A percentile compares a stretch with the other conserved stretches of the same genome.
phyloP scores from a whole-genome alignment of 2,329 filamentous ascomycete species.

The Aspergillus uvarum region DNA sequence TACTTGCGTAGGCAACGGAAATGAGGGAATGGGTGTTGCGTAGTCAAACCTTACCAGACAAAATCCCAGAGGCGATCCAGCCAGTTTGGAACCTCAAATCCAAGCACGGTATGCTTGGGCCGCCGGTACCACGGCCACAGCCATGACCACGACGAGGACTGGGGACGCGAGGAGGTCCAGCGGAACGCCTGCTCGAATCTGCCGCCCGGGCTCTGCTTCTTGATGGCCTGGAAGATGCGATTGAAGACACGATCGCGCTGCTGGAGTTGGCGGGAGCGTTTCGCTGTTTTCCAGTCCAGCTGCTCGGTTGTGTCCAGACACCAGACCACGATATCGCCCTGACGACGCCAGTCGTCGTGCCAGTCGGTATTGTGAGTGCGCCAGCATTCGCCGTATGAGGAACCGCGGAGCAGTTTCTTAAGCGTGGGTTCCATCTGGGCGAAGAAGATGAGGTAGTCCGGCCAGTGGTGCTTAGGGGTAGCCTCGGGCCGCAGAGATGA shows the following conservation, averaged over 20 bases:
- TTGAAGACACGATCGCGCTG: constrained; percentile 37
- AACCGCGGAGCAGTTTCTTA: constrained; percentile 42
- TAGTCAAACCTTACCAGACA: background rate
- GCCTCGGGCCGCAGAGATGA: background rate
- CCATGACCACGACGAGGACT: constrained; percentile 22
- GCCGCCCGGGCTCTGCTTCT: constrained; percentile 20
- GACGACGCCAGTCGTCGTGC: constrained; percentile 62
- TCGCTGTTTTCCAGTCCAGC: constrained; percentile 34
- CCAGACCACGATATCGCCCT: constrained; percentile 65
- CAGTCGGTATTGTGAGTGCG: constrained; percentile 61
- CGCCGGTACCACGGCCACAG: constrained; percentile 24
- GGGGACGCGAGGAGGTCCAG: constrained; percentile 12
- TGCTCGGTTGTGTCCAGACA: constrained; percentile 45
- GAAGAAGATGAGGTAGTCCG: constrained; percentile 56
- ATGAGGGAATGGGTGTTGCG: background rate
- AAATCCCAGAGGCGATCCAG: background rate
- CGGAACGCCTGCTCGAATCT: constrained; percentile 13
- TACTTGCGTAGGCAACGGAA: background rate
- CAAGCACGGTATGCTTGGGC: constrained; percentile 13
- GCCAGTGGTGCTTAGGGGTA: constrained; percentile 40
- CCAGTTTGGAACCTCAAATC: constrained; percentile 13
- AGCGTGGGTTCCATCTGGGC: constrained; percentile 56
- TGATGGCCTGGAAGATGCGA: constrained; percentile 35
- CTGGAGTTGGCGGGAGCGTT: constrained; percentile 23
- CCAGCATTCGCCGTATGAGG: constrained; percentile 58